Percentiles rank a stretch among this genome's conserved stretches.
Conservation (phyloP, 208 protist genomes). For the Kentomonas sorsogonicus region DNA sequence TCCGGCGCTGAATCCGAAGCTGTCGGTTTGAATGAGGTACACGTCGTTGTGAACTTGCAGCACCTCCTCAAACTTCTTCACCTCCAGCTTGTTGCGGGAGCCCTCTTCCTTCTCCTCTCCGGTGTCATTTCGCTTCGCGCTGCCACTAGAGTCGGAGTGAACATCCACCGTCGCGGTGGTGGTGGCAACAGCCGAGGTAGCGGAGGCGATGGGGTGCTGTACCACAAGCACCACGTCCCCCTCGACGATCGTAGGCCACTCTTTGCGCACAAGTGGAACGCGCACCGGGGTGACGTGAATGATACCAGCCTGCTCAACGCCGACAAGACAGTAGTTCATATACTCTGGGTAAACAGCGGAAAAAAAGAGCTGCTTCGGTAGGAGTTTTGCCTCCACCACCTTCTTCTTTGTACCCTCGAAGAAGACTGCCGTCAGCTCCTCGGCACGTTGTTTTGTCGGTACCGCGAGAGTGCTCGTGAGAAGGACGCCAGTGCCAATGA, state of each 20-base stretch:
- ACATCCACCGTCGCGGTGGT: constrained; percentile 2
- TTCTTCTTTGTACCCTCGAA: constrained; percentile 88
- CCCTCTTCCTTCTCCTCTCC: not conserved
- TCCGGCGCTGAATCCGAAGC: constrained; percentile 53
- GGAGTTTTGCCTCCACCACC: constrained; percentile 50
- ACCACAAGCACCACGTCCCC: constrained; percentile 82
- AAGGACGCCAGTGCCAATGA: constrained; percentile 64
- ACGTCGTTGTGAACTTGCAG: constrained; percentile 63
- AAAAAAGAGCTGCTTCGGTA: constrained; percentile 75
- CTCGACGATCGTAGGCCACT: constrained; percentile 74
- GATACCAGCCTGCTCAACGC: constrained; percentile 61
- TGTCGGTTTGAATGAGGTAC: constrained; percentile 69
- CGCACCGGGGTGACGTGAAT: constrained; percentile 70
- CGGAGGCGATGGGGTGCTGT: constrained; percentile 68
- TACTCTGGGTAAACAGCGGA: constrained; percentile 69
- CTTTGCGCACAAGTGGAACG: constrained; percentile 56
- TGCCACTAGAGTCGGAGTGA: too few relatives aligned
- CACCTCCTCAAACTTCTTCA: constrained; percentile 89
- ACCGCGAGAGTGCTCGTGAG: constrained; percentile 65
- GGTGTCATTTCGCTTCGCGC: not conserved
- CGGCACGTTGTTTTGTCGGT: constrained; percentile 41
- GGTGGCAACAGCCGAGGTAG: not conserved
- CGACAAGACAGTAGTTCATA: constrained; percentile 90
- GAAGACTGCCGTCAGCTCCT: constrained; percentile 64
- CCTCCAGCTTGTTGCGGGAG: constrained; percentile 24